phyloP scores from a whole-genome alignment of 352 stramenopile genomes.

The Globisporangium alternatum region DNA sequence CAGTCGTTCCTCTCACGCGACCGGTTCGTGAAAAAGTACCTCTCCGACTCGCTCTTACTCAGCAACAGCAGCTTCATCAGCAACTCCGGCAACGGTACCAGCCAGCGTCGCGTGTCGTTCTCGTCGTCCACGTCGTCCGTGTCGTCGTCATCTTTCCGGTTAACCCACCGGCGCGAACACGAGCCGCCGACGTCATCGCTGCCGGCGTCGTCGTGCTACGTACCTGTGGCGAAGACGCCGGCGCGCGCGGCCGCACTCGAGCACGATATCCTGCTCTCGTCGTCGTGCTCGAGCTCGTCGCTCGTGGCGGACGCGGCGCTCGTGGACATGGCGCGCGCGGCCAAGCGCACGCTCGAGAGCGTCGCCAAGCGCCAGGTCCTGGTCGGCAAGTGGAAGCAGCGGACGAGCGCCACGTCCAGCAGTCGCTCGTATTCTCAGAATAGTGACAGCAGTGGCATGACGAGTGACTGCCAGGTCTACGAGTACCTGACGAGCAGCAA shows the following conservation, averaged over 20 bases:
- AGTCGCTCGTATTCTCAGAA: neutral
- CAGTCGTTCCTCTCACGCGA: conserved; percentile 16
- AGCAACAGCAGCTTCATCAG: conserved; percentile 7
- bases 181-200: neutral
- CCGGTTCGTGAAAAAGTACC: conserved; percentile 11
- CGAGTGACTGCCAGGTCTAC: conserved; percentile 43
- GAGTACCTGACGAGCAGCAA: conserved; percentile 39
- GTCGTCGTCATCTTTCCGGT: conserved; percentile 1
- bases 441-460: neutral
- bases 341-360: conserved; percentile 44
- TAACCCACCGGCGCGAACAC: neutral
- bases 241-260: conserved; percentile 20
- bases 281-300: conserved; percentile 30
- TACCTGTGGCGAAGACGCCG: conserved; percentile 6
- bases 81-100: neutral
- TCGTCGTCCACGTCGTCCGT: conserved; percentile 5
- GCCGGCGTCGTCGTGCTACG: conserved; percentile 10
- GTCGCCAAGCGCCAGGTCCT: conserved; percentile 42
- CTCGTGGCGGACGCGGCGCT: conserved; percentile 33
- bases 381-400: conserved; percentile 47
- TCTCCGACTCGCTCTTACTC: conserved; percentile 11
- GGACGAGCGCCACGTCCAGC: conserved; percentile 11
- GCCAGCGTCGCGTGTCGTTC: neutral
- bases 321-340: conserved; percentile 25
- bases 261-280: conserved; percentile 30